Evolutionary conservation across 805 yeast species (phyloP).

Genomic region (Torulaspora quercuum): DNA sequence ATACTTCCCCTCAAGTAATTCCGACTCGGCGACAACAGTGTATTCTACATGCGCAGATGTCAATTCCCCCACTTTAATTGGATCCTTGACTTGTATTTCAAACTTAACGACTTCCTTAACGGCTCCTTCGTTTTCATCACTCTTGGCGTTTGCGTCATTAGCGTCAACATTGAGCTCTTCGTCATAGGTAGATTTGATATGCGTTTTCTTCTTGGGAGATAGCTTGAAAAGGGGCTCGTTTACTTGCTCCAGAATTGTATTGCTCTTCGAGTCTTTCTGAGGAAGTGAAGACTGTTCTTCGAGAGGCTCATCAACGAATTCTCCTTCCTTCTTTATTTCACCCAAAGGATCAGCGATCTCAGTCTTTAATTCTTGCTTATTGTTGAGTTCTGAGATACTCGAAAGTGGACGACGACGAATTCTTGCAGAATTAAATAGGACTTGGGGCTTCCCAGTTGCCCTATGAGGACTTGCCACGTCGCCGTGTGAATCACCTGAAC

Average conservation of each 20-base stretch:
- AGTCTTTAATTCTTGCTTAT: neutral
- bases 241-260: conserved; percentile 22
- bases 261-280: conserved; percentile 5
- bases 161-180: conserved; percentile 10
- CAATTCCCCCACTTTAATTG: conserved; percentile 85
- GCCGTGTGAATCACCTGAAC: conserved; percentile 10
- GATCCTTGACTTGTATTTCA: conserved; percentile 80
- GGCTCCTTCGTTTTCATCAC: conserved; percentile 7
- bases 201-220: conserved; percentile 19
- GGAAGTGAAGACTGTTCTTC: conserved; percentile 19
- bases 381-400: neutral
- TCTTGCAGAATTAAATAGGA: conserved; percentile 48
- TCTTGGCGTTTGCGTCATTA: conserved; percentile 1
- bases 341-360: conserved; percentile 33
- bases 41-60: conserved; percentile 88
- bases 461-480: conserved; percentile 39
- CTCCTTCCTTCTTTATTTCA: conserved; percentile 33
- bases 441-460: conserved; percentile 39
- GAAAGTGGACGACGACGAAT: conserved; percentile 38
- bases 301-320: conserved; percentile 32
- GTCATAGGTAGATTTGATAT: neutral
- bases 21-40: conserved; percentile 61
- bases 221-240: conserved; percentile 28
- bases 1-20: conserved; percentile 38
- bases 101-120: conserved; percentile 28